Evolutionary conservation across 2,329 filamentous ascomycete genomes (phyloP), one percentile per base, ranked within the genome.

Genomic region (Fusarium globosum): DNA sequence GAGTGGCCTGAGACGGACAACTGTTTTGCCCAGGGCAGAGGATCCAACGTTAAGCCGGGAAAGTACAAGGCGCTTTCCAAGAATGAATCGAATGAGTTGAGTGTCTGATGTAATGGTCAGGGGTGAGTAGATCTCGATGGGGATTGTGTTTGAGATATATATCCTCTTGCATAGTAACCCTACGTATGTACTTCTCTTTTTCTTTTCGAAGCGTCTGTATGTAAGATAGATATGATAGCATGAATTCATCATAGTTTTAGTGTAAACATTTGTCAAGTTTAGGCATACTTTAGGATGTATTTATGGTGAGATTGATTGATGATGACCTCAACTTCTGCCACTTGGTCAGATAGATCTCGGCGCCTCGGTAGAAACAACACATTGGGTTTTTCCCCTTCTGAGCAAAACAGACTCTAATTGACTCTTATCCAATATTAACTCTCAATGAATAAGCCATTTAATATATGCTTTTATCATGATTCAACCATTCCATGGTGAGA

Each of bases 21-120:
- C n/a, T 67, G 64, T 35, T 77, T 77, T 68, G 72, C 76, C 36
- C 75, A 72, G 33, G 75, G 75, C n/a, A 69, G 33, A 23, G 76
- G 75, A n/a, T 66, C 74, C 5, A 76, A 76, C 12, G 64, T 48
- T 12, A 61, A 52, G 49, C 68, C 60, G 30, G 39, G 39, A 41
- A 72, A 69, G 45, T 69, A 74, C 42, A 43, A 35, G 60, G 46
- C 46, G 38, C 36, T 74, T 35, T 39, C 46, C 14, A 74, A 74
- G 65, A 30, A 63, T 23, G 68, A 69, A 23, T 69, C 45, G 42
- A 30, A 60, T 11, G 64, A 51, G 18, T 48, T 26, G 21, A 35
- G 26, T 33, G 65, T 62, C 49, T 72, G 62, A 74, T 73, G 52
- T 58, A 62, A 62, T 49, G 26, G 35, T 12, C 48, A 41, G 65